Base-by-base conservation (phyloP, 306 rosid species). In the Vigna hirtella region DNA sequence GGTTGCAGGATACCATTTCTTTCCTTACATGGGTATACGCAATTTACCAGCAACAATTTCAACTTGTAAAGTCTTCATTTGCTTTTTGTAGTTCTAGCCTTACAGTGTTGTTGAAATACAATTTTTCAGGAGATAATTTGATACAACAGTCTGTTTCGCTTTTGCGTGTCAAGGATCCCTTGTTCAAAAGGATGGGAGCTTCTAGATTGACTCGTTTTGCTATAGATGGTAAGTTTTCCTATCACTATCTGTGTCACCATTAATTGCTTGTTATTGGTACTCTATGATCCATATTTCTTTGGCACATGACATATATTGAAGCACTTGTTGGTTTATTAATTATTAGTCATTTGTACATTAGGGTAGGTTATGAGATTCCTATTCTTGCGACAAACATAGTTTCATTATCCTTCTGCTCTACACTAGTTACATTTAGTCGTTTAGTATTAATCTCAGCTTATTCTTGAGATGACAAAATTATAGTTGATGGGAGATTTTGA, bases 141-240 rank as follows among this genome's bases (percentile, higher is more conserved):
- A 73, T 93, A 82, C 96, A 95, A 45, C 98, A 95, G 86, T 95
- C 98, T 4, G 86, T 95, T 6, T 86, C 96, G 4, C 98, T 95
- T 78, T 88, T 92, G 86, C 92, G 84, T 30, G 91, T 95, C 78
- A 91, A 88, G 89, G 98, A 95, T 82, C 98, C 98, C 11, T 74
- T 92, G 84, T 95, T 87, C 58, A 93, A 95, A 89, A 88, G 98
- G 77, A 91, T 93, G 93, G 98, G 98, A 79, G 98, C 97, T 38
- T 91, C 98, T 70, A 88, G 98, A 80, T 76, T 92, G 62, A 82
- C 96, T 71, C 97, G 96, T 65, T 91, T 93, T 76, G 97, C 98
- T 0, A 76, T 84, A 8, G 98, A 95, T 85, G 98, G 97, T 92
- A 82, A 53, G 13, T 53, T 17, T 53, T 53, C 4, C 14, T 18